These are phyloP conservation scores for Aureobasidium sp. DNA, from an alignment of 2,329 filamentous ascomycete species.

Conservation along the genomic window DNA sequence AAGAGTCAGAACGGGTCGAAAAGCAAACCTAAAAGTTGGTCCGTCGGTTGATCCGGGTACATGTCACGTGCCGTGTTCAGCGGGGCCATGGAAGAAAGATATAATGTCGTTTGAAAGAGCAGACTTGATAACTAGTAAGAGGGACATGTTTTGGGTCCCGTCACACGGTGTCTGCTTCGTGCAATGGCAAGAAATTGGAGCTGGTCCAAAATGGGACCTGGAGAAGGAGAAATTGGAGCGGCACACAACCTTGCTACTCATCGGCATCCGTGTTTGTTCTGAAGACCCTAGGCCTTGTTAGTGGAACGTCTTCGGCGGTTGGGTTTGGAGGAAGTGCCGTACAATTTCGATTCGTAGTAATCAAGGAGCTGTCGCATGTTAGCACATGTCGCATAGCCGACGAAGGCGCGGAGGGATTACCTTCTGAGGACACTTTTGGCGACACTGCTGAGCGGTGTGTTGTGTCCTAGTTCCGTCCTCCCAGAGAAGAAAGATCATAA, in stretches of 20 bases:
- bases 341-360: constrained; percentile 11
- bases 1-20: neutral
- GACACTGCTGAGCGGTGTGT: constrained; percentile 61
- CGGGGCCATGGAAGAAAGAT: neutral
- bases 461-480: constrained; percentile 66
- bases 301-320: constrained; percentile 12
- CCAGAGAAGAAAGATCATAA: constrained; percentile 68
- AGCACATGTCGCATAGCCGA: neutral
- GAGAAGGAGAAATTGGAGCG: neutral
- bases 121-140: neutral
- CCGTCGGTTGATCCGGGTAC: neutral
- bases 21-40: neutral
- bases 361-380: constrained; percentile 3
- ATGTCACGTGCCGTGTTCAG: neutral
- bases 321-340: neutral
- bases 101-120: neutral
- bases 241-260: neutral
- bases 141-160: neutral
- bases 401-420: constrained; percentile 32
- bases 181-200: neutral
- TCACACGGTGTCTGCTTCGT: neutral
- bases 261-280: neutral
- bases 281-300: constrained; percentile 13
- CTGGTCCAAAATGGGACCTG: neutral
- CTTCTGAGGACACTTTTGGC: constrained; percentile 73